A percentile compares a stretch with the other conserved stretches of the same genome.
phyloP scores from a whole-genome alignment of 176 grass and related monocot genomes.

The Otatea glauca region DNA sequence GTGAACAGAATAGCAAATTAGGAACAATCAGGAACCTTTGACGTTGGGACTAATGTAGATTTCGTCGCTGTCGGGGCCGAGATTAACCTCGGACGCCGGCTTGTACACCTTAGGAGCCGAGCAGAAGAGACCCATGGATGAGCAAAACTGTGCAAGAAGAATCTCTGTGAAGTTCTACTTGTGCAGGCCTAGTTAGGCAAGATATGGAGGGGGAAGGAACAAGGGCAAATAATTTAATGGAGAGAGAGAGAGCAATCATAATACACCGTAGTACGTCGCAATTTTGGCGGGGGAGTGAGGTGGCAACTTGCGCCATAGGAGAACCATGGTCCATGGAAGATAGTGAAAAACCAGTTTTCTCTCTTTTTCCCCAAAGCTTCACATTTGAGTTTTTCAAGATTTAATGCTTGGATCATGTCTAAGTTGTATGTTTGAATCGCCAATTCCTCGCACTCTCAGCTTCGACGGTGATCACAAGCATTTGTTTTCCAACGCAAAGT shows the following conservation, averaged over 20 bases:
- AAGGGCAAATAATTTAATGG: neutral
- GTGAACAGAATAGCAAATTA: neutral
- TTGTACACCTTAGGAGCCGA: constrained; percentile 70
- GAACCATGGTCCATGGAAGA: neutral
- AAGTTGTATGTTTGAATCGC: neutral
- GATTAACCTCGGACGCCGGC: constrained; percentile 64
- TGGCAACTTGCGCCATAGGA: neutral
- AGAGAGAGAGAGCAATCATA: neutral
- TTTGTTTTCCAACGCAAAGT: neutral
- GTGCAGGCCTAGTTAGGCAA: neutral
- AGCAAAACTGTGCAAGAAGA: neutral
- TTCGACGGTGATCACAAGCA: neutral
- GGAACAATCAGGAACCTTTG: constrained; percentile 43
- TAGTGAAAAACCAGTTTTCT: neutral
- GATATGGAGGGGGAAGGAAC: neutral
- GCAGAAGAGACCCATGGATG: constrained; percentile 63
- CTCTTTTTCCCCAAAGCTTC: neutral
- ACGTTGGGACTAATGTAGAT: constrained; percentile 78
- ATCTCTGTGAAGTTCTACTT: neutral
- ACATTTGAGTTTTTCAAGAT: neutral
- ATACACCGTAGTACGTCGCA: neutral
- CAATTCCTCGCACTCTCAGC: neutral
- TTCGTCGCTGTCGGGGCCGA: constrained; percentile 66
- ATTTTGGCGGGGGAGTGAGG: neutral
- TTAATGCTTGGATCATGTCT: neutral